A percentile compares a stretch with the other conserved stretches of the same genome.
These are phyloP conservation scores for Jimgerdemannia lactiflua DNA, from an alignment of 192 early-diverging fungal genomes.

Conservation along the genomic window DNA sequence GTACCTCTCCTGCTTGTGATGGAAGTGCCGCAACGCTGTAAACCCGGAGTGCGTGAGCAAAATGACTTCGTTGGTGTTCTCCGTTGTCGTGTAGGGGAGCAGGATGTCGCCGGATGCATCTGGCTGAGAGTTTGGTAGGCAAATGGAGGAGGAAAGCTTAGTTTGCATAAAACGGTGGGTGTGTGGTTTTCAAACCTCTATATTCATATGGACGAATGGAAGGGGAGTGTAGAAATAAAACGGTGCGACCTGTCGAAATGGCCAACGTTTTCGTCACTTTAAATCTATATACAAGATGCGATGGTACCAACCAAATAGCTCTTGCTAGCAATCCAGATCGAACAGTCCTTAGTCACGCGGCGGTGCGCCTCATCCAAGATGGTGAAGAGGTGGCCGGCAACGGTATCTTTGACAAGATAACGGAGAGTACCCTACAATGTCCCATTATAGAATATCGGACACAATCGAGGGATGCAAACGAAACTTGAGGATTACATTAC, in stretches of 20 bases:
- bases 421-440: slow-evolving; percentile 38
- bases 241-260: background rate
- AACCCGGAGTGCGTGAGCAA: slow-evolving; percentile 32
- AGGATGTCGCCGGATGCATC: slow-evolving; percentile 36
- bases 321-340: slow-evolving; percentile 33
- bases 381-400: slow-evolving; percentile 39
- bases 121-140: slow-evolving; percentile 10
- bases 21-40: slow-evolving; percentile 21
- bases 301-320: slow-evolving; percentile 35
- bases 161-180: no score
- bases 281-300: no score
- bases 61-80: background rate
- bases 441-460: no score
- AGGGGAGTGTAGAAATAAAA: no score
- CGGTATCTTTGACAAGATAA: slow-evolving; percentile 35
- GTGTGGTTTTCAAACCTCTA: no score
- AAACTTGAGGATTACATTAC: no score
- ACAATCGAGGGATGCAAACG: no score
- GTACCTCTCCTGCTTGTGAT: slow-evolving; percentile 29
- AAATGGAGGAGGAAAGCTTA: background rate
- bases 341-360: slow-evolving; percentile 14
- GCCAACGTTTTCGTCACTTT: no score
- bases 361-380: slow-evolving; percentile 38
- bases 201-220: no score
- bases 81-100: slow-evolving; percentile 30